Conservation (phyloP, 176 grass and related monocot genomes). For the Dendrocalamus sinicus region DNA sequence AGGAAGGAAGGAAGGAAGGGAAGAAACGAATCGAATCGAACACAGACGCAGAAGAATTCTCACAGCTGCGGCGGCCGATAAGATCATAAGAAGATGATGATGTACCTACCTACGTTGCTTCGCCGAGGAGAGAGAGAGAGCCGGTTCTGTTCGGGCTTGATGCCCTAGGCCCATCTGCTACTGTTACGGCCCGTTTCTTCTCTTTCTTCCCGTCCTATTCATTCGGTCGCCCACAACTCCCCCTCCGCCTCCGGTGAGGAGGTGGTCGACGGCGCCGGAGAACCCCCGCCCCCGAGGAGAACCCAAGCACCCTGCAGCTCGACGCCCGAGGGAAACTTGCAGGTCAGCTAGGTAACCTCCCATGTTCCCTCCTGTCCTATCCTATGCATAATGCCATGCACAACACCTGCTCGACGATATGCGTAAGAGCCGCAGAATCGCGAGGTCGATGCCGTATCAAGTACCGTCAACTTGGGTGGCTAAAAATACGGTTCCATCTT, state of each 20-base stretch:
- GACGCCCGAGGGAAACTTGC: no score
- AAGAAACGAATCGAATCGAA: not conserved
- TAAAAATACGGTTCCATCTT: no score
- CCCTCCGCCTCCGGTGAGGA: not conserved
- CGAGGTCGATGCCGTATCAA: not conserved
- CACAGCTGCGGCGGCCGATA: not conserved
- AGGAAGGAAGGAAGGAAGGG: not conserved
- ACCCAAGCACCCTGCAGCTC: no score
- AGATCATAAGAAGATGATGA: no score
- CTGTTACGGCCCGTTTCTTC: not conserved
- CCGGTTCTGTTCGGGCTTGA: not conserved
- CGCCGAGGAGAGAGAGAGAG: no score
- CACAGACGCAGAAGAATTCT: not conserved
- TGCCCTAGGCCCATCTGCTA: not conserved
- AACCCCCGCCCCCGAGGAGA: no score
- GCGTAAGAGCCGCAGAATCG: not conserved
- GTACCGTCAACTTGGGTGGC: not conserved
- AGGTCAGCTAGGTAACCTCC: not conserved
- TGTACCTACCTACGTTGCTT: not conserved
- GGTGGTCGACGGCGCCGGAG: not conserved
- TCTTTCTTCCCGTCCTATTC: not conserved
- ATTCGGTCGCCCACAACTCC: not conserved
- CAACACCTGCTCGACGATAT: conserved; percentile 39
- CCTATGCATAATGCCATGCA: not conserved
- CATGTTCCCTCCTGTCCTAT: not conserved